A percentile compares a stretch with the other conserved stretches of the same genome.
Conservation (phyloP, 2,329 filamentous ascomycete genomes). For the Lecanicillium sp. region DNA sequence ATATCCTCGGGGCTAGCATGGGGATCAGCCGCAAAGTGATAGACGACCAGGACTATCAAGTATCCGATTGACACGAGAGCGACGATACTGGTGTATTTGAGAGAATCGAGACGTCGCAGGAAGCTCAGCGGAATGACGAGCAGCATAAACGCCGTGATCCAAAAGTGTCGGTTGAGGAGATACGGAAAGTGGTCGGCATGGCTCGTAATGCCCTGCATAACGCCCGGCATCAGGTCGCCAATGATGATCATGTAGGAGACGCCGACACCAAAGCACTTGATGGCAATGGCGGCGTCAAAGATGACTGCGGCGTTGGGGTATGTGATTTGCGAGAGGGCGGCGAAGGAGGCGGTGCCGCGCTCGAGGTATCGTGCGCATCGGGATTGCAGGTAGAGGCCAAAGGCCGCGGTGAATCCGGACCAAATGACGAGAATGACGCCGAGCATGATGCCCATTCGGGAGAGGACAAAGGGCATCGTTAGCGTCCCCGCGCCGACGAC, state of each 20-base stretch:
- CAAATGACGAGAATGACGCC: slow-evolving; percentile 80
- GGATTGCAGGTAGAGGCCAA: slow-evolving; percentile 90
- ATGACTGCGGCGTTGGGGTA: slow-evolving; percentile 93
- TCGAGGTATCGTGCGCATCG: slow-evolving; percentile 91
- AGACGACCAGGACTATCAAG: slow-evolving; percentile 84
- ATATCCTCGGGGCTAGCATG: slow-evolving; percentile 66
- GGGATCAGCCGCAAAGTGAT: slow-evolving; percentile 80
- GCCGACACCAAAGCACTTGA: slow-evolving; percentile 97
- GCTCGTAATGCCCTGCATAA: slow-evolving; percentile 71
- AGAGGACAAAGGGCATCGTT: slow-evolving; percentile 90
- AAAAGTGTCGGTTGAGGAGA: slow-evolving; percentile 84
- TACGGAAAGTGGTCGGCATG: slow-evolving; percentile 56
- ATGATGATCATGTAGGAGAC: slow-evolving; percentile 99
- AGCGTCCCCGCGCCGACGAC: slow-evolving; percentile 91
- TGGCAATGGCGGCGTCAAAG: slow-evolving; percentile 85
- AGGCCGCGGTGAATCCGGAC: slow-evolving; percentile 81
- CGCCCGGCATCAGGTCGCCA: slow-evolving; percentile 94
- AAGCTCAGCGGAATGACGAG: slow-evolving; percentile 93
- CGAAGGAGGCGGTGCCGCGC: slow-evolving; percentile 81
- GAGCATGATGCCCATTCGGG: slow-evolving; percentile 87
- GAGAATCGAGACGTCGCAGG: slow-evolving; percentile 79
- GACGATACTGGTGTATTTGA: slow-evolving; percentile 94
- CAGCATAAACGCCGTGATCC: slow-evolving; percentile 97
- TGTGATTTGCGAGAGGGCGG: slow-evolving; percentile 91
- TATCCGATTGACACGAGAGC: slow-evolving; percentile 92